Base-by-base conservation (phyloP, 352 stramenopile species). In the Aphanomyces cochlioides region DNA sequence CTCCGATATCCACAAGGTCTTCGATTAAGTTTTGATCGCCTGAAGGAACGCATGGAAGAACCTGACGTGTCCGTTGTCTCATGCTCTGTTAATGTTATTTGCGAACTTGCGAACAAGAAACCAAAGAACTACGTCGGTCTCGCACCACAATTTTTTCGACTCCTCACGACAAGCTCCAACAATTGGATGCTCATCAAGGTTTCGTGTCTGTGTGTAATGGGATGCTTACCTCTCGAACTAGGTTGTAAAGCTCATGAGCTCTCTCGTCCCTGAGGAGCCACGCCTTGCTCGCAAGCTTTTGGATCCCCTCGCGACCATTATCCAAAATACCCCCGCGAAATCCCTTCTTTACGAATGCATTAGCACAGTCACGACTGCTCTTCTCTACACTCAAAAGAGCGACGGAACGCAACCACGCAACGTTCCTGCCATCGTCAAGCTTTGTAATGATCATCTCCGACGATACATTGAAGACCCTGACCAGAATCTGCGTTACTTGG, bases 101-200 rank as follows among this genome's bases (percentile, higher is more conserved):
- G 97, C 64, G 97, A 99, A 78, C 80, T 99, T 54, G 93, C 93
- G 13, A 97, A 99, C 81, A 99, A 99, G 75, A 99, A 99, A 74
- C 97, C 97, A 13, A 97, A 96, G 74, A 99, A 99, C 78, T 99
- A 99, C 82, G 72, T 99, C 41, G 90, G 92, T 1, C 81, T 99
- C 56, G 97, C 97, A 12, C 97, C 97, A 12, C 88, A 98, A 57
- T 99, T 99, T 79, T 99, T 99, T 89, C 87, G 96, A 40, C 78
- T 99, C 38, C 83, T 99, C 45, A 99, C 95, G 37, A 98, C 91
- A 50, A 98, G 89, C 7, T 97, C 89, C 69, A 99, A 99, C 81
- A 99, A 99, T 81, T 99, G 97, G 97, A 99, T 99, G 96, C 89
- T 99, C 63, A 99, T 99, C 83, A 99, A 99, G 80, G 74, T 72